phyloP scores from a whole-genome alignment of 78 protist species.

The Protostelium mycophagum region DNA sequence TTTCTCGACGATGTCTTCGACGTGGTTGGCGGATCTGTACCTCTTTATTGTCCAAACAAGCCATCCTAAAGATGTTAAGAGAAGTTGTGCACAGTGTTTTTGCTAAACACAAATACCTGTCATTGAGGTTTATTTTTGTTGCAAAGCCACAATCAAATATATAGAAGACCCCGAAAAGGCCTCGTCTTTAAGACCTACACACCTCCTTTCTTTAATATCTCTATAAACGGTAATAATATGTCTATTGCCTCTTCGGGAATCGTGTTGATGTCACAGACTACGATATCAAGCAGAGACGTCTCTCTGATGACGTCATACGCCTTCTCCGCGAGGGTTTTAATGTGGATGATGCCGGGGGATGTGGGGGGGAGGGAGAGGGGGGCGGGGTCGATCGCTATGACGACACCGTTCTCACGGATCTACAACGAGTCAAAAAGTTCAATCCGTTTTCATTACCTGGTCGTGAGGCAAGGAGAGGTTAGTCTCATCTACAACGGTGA shows the following conservation, averaged over 20 bases:
- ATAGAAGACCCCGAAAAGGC: too few species aligned
- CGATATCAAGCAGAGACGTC: not conserved
- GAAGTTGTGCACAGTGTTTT: not conserved
- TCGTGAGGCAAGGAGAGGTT: not conserved
- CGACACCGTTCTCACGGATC: not conserved
- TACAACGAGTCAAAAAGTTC: not conserved
- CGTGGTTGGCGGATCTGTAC: not conserved
- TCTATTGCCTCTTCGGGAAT: not conserved
- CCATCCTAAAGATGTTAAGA: not conserved
- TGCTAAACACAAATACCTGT: too few species aligned
- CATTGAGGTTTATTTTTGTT: too few species aligned
- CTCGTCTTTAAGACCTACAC: too few species aligned
- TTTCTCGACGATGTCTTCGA: not conserved
- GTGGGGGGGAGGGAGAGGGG: not conserved
- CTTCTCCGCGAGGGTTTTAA: not conserved
- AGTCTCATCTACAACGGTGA: not conserved
- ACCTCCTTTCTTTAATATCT: not conserved
- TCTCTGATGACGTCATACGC: not conserved
- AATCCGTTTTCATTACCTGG: not conserved
- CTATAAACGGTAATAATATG: not conserved
- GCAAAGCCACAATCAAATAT: too few species aligned
- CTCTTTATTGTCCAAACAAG: not conserved
- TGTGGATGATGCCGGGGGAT: not conserved
- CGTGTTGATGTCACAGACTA: not conserved
- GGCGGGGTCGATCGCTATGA: not conserved